phyloP scores from a whole-genome alignment of 2,329 filamentous ascomycete genomes.

The Talaromyces piceae region DNA sequence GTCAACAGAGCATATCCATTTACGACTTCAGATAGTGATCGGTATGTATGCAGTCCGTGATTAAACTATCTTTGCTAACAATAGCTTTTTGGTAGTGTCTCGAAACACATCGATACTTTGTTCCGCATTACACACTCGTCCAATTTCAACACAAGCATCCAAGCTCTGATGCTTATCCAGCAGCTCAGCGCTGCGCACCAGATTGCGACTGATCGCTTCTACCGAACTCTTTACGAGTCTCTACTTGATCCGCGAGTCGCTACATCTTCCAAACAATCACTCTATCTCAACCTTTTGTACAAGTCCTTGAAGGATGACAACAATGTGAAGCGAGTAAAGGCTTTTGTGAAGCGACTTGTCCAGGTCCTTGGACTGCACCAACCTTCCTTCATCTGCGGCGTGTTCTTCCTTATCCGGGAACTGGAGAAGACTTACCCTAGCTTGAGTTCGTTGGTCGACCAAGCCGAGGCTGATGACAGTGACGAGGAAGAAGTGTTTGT shows the following conservation, averaged over 20 bases:
- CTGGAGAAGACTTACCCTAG: slow-evolving; percentile 72
- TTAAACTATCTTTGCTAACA: slow-evolving; percentile 12
- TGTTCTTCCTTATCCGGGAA: slow-evolving; percentile 83
- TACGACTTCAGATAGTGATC: slow-evolving; percentile 68
- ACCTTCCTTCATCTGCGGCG: slow-evolving; percentile 82
- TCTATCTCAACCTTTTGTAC: slow-evolving; percentile 90
- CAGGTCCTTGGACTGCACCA: slow-evolving; percentile 85
- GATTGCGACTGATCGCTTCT: slow-evolving; percentile 81
- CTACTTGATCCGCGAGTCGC: slow-evolving; percentile 81
- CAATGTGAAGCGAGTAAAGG: slow-evolving; percentile 87
- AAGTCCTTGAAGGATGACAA: slow-evolving; percentile 81
- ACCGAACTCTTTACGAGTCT: slow-evolving; percentile 91
- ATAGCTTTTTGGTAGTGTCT: slow-evolving; percentile 48
- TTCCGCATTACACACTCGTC: slow-evolving; percentile 95
- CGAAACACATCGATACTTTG: slow-evolving; percentile 84
- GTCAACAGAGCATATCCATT: slow-evolving; percentile 96
- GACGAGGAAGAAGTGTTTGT: slow-evolving; percentile 63
- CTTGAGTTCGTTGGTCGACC: slow-evolving; percentile 67
- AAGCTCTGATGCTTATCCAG: slow-evolving; percentile 90
- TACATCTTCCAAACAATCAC: slow-evolving; percentile 85
- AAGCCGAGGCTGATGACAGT: slow-evolving; percentile 69
- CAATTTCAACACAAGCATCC: slow-evolving; percentile 97
- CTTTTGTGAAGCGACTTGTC: slow-evolving; percentile 87
- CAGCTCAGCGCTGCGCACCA: slow-evolving; percentile 78
- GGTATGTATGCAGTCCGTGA: slow-evolving; percentile 41